A percentile compares a stretch with the other conserved stretches of the same genome.
These are phyloP conservation scores for Cronartium quercuum DNA, from an alignment of 1,284 basidiomycete species.

Conservation along the genomic window DNA sequence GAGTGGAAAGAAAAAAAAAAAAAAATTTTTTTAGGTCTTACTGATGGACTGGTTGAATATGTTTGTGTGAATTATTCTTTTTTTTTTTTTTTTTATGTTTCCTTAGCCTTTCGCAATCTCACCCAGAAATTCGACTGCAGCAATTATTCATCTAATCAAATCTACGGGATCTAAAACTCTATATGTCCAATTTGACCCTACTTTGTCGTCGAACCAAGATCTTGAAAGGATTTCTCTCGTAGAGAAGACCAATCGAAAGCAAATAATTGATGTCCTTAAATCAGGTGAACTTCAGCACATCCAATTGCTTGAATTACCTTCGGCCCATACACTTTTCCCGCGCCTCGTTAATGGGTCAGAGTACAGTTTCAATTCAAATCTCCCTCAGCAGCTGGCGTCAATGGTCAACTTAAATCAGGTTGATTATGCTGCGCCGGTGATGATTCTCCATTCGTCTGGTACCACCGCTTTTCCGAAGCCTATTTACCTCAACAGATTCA, in stretches of 20 bases:
- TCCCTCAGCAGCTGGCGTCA: not conserved
- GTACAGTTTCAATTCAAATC: not conserved
- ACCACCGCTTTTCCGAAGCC: not conserved
- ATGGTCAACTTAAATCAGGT: not conserved
- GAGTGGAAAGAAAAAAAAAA: not conserved
- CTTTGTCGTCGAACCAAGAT: not conserved
- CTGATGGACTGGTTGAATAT: too few relatives aligned
- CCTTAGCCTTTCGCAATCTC: slow-evolving; percentile 42
- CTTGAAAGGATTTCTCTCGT: not conserved
- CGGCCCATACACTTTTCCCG: not conserved
- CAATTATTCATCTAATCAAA: slow-evolving; percentile 50
- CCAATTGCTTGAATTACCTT: not conserved
- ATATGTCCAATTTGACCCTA: slow-evolving; percentile 40
- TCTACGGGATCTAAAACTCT: slow-evolving; percentile 47
- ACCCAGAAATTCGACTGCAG: slow-evolving; percentile 51
- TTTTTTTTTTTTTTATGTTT: slow-evolving; percentile 39
- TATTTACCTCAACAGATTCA: not conserved
- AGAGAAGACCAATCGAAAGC: not conserved
- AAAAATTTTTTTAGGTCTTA: too few relatives aligned
- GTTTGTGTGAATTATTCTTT: not conserved
- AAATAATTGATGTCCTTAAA: not conserved
- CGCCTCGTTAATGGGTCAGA: not conserved
- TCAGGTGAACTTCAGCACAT: not conserved
- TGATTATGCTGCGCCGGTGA: not conserved
- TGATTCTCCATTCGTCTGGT: slow-evolving; percentile 4